phyloP scores from a whole-genome alignment of 441 rosid species.

The Pelargonium australe region DNA sequence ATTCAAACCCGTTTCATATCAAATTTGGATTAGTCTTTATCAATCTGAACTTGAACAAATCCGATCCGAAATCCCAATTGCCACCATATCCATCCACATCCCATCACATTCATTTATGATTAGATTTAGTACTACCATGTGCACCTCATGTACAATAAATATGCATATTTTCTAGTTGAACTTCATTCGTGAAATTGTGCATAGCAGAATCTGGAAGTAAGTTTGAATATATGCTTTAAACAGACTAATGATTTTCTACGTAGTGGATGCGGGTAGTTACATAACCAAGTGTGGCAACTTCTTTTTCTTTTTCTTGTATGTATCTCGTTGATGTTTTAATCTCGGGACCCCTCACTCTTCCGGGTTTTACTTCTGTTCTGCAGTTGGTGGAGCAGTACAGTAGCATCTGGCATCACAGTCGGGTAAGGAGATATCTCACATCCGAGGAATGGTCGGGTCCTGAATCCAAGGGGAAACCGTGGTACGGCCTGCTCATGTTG shows the following conservation, averaged over 20 bases:
- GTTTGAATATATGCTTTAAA: too few species aligned
- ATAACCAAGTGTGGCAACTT: too few species aligned
- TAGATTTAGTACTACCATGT: not conserved
- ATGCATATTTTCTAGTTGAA: not conserved
- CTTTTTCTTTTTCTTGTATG: too few species aligned
- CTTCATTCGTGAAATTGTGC: not conserved
- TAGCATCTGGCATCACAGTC: constrained; percentile 77
- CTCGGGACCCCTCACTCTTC: too few species aligned
- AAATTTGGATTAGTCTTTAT: too few species aligned
- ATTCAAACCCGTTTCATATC: too few species aligned
- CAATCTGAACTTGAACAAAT: too few species aligned
- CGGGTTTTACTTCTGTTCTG: too few species aligned
- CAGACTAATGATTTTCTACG: too few species aligned
- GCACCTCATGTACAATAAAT: not conserved
- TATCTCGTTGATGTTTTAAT: too few species aligned
- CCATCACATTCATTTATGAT: not conserved
- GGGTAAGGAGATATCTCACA: constrained; percentile 72
- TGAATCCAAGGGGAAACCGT: constrained; percentile 81
- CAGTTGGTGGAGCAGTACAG: constrained; percentile 72
- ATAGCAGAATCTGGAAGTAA: not conserved
- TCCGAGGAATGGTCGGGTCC: constrained; percentile 73
- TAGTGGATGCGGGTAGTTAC: too few species aligned
- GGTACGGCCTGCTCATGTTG: constrained; percentile 85
- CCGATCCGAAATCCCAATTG: too few species aligned
- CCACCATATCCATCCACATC: not conserved